A percentile compares a stretch with the other conserved stretches of the same genome.
These are phyloP conservation scores for Russula abietina DNA, from an alignment of 768 basidiomycete species.

Conservation along the genomic window DNA sequence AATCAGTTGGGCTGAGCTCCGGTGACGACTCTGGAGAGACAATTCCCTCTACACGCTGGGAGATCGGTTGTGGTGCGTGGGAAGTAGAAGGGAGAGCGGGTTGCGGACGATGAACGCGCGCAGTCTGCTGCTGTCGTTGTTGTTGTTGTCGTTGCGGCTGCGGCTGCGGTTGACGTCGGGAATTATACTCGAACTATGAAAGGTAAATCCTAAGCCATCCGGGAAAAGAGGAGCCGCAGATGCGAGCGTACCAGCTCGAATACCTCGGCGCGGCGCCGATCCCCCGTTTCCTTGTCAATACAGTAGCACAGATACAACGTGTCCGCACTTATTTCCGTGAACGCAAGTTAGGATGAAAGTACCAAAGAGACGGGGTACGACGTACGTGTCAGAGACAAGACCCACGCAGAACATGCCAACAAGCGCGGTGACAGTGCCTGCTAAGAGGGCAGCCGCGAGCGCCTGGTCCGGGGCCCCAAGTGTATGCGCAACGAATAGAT, in stretches of 20 bases:
- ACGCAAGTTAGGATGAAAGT: not conserved
- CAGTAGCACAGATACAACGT: conserved; percentile 63
- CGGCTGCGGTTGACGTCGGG: conserved; percentile 10
- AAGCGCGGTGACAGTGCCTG: conserved; percentile 72
- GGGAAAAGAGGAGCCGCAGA: not conserved
- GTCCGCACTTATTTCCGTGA: conserved; percentile 43
- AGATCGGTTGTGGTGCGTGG: conserved; percentile 22
- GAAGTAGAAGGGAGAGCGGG: conserved; percentile 4
- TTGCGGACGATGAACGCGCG: conserved; percentile 15
- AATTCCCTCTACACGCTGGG: conserved; percentile 23
- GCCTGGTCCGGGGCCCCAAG: conserved; percentile 65
- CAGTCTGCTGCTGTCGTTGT: conserved; percentile 2
- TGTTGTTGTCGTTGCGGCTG: conserved; percentile 3
- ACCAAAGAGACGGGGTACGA: not conserved
- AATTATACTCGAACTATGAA: conserved; percentile 22
- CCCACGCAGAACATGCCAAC: conserved; percentile 82
- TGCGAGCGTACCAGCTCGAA: conserved; percentile 45
- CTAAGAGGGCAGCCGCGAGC: conserved; percentile 66
- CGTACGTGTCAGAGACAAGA: conserved; percentile 69
- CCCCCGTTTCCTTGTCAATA: conserved; percentile 52
- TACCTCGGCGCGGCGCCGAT: conserved; percentile 47
- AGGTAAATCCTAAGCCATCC: not conserved
- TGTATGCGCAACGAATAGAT: conserved; percentile 85
- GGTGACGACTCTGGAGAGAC: conserved; percentile 22
- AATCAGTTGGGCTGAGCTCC: conserved; percentile 17